Evolutionary conservation across 2,329 filamentous ascomycete genomes (phyloP), one percentile per base, ranked within the genome.

Genomic region (Diaporthe aspalathi): DNA sequence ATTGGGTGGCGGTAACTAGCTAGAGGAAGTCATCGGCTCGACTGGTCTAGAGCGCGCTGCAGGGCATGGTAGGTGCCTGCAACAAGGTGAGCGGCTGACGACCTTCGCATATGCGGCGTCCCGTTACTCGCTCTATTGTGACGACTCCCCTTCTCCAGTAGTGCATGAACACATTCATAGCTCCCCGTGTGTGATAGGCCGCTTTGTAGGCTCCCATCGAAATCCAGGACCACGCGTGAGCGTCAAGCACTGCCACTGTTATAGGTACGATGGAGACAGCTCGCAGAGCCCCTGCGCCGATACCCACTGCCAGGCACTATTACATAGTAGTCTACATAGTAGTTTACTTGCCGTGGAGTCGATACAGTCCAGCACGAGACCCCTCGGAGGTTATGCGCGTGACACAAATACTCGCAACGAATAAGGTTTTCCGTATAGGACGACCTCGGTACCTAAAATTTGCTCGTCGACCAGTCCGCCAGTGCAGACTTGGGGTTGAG

Each of bases 91-190:
- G 24, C 7, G 47, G n/a, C 35, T 12, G 35, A 38, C 6, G 35
- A 38, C 35, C 11, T 38, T 2, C 2, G 35, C 35, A 38, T 38
- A 38, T 12, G 35, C 35, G 22, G 49, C 27, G 3, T 63, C 43
- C 11, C 8, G 4, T 14, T 11, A n/a, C 32, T 40, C 35, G n/a
- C n/a, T 38, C 27, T 9, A 35, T 45, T 35, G 43, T 45, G 57
- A 63, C 27, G 12, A 49, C 43, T 43, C 57, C 57, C 27, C 57
- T 32, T 63, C 9, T 49, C 54, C 22, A 47, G 27, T 63, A 32
- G 54, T 57, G 56, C 24, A 63, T 49, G 27, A 49, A 32, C 14
- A 49, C 5, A 43, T 35, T 22, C 4, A 16, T n/a, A 7, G 20
- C 57, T 24, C 20, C 40, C 17, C 40, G n/a, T 40, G 57, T 35